Base-by-base conservation (phyloP, 495 filamentous ascomycete genomes). In the Margaritispora aquatica region DNA sequence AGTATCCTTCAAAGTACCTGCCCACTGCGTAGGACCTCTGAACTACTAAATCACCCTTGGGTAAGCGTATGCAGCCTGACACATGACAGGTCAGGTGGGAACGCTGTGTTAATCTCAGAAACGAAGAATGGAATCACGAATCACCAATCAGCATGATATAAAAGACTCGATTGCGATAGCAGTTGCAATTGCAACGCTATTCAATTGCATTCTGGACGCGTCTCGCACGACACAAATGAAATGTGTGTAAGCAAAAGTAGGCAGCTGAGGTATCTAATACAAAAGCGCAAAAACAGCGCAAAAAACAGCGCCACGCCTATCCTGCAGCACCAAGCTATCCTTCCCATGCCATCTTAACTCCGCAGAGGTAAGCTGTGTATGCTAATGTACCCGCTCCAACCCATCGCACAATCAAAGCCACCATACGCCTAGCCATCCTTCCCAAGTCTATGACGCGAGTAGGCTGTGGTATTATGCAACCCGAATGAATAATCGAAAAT, bases 351-450 rank as follows among this genome's bases (percentile, higher is more conserved):
- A 22, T 53, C n/a, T 38, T 51, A 61, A 63, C 51, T 57, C 57
- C 58, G 61, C 60, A 55, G 53, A 66, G 57, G 51, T 55, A 46
- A 50, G 17, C 44, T 19, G 21, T 34, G 13, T 34, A 17, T 51
- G 26, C 13, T 41, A 36, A 2, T 11, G 4, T 10, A 22, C 52
- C 52, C 1, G 52, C 52, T 21, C 52, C 21, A 55, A 51, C 48
- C 60, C 21, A 62, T 31, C 50, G 29, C 1, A 55, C 20, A 15
- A 46, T 31, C 13, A 51, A 38, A 24, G 59, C 46, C 53, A 22
- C 34, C 51, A 54, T 52, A 50, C 54, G 24, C 24, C 41, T 59
- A 67, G 61, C 65, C 65, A 67, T 64, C 65, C 64, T 66, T 66
- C 64, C 64, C 64, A 46, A 54, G 38, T 44, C 38, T 44, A 44